Evolutionary conservation across 495 filamentous ascomycete species (phyloP).

Genomic region (Daldinia caldariorum): DNA sequence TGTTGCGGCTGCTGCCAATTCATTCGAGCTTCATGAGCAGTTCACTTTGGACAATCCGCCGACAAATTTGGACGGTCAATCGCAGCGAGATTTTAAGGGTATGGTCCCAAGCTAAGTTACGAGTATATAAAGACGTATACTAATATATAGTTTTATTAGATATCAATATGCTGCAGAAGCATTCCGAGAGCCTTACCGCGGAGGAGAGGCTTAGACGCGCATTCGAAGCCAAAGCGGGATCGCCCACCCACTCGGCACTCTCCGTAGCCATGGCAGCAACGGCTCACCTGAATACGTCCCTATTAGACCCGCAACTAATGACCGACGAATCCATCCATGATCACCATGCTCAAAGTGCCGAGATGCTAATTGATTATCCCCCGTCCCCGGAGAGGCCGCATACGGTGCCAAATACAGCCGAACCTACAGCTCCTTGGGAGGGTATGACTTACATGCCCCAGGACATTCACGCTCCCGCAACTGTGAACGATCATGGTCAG

Average conservation of each 20-base stretch:
- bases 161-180: constrained; percentile 17
- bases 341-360: constrained; percentile 16
- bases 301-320: constrained; percentile 61
- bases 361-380: constrained; percentile 44
- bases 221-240: constrained; percentile 34
- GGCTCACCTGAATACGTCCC: constrained; percentile 56
- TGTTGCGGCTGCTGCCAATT: constrained; percentile 34
- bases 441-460: constrained; percentile 55
- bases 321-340: constrained; percentile 49
- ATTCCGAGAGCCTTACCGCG: constrained; percentile 23
- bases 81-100: constrained; percentile 51
- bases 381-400: constrained; percentile 31
- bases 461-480: constrained; percentile 45
- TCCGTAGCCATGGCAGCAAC: constrained; percentile 61
- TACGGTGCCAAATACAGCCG: background rate
- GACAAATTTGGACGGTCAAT: constrained; percentile 49
- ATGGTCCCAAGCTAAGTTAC: constrained; percentile 4
- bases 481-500: constrained; percentile 43
- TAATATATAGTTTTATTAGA: constrained; percentile 13
- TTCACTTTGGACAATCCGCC: constrained; percentile 60
- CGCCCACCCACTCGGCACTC: constrained; percentile 48
- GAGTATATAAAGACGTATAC: background rate
- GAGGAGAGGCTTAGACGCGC: constrained; percentile 53
- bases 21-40: constrained; percentile 61
- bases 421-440: constrained; percentile 51